Conservation (phyloP, 371 early-diverging fungal genomes). For the Mycotypha africana region DNA sequence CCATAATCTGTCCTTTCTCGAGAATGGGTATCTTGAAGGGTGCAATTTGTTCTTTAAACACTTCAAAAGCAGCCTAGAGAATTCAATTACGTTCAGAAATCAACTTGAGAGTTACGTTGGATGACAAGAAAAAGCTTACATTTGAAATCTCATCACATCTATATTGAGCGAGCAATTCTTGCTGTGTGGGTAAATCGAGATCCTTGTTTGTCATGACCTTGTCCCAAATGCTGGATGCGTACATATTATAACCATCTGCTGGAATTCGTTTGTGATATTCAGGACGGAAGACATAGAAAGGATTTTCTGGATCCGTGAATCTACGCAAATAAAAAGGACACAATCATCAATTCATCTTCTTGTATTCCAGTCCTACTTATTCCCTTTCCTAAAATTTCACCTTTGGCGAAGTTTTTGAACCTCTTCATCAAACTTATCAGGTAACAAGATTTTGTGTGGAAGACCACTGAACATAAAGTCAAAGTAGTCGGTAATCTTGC, state of each 20-base stretch:
- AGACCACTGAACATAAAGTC: conserved; percentile 88
- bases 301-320: conserved; percentile 65
- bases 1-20: conserved; percentile 74
- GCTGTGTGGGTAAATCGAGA: conserved; percentile 96
- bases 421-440: conserved; percentile 76
- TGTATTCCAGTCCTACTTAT: no score
- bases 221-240: conserved; percentile 91
- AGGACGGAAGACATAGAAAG: conserved; percentile 81
- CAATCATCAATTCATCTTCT: neutral
- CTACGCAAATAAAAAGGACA: no score
- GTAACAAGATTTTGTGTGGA: conserved; percentile 87
- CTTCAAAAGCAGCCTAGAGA: conserved; percentile 58
- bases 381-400: no score
- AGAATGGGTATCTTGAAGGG: conserved; percentile 58
- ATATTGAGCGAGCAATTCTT: conserved; percentile 95
- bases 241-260: conserved; percentile 90
- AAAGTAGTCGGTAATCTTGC: conserved; percentile 84
- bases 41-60: conserved; percentile 58
- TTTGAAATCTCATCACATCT: conserved; percentile 97
- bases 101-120: neutral
- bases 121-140: no score
- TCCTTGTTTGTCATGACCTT: conserved; percentile 92
- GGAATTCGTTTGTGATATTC: conserved; percentile 91
- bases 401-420: conserved; percentile 65
- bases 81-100: no score